These are phyloP conservation scores for Coprinopsis cinerea DNA, from an alignment of 768 basidiomycete species.

Conservation along the genomic window DNA sequence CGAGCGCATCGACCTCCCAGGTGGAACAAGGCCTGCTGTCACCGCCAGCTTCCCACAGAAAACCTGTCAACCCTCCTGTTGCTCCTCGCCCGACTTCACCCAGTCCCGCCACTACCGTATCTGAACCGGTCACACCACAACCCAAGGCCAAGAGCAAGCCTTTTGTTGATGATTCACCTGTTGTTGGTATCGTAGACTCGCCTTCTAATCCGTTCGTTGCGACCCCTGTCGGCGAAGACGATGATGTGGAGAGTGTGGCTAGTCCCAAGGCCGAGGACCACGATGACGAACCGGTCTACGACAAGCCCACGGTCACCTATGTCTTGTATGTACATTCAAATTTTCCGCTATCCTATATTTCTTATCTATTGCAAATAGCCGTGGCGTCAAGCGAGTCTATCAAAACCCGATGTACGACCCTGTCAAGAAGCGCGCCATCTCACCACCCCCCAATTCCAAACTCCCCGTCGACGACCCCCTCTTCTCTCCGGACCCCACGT, in stretches of 20 bases:
- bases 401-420: conserved; percentile 59
- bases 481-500: conserved; percentile 50
- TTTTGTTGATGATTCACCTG: conserved; percentile 17
- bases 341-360: not conserved
- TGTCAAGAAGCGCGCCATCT: conserved; percentile 31
- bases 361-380: conserved; percentile 34
- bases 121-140: conserved; percentile 30
- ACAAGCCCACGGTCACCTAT: conserved; percentile 60
- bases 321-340: conserved; percentile 61
- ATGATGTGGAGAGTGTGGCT: conserved; percentile 26
- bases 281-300: conserved; percentile 31
- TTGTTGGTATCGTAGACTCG: conserved; percentile 39
- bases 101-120: conserved; percentile 8
- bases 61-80: conserved; percentile 13
- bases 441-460: conserved; percentile 41
- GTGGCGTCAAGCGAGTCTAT: conserved; percentile 57
- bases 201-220: conserved; percentile 69
- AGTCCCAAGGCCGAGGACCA: conserved; percentile 16
- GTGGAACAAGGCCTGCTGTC: conserved; percentile 44
- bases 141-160: conserved; percentile 30
- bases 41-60: conserved; percentile 61
- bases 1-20: conserved; percentile 10
- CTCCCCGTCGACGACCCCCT: conserved; percentile 62
- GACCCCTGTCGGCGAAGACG: conserved; percentile 30
- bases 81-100: conserved; percentile 6